These are phyloP conservation scores for Isatis tinctoria DNA, from an alignment of 345 rosid species.

Conservation along the genomic window DNA sequence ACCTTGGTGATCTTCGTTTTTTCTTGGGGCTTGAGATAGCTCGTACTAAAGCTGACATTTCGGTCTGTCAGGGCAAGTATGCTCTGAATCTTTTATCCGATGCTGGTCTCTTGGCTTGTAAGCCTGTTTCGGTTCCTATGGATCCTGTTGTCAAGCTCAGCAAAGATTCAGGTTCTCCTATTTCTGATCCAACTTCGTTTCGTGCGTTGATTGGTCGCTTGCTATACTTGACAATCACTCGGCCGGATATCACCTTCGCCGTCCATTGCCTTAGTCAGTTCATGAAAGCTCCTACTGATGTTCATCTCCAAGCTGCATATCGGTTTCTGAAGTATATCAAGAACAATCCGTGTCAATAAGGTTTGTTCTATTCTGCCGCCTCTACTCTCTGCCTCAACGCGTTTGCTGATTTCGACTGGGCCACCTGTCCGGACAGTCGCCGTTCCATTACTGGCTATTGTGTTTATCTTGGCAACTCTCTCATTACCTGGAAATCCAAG, in stretches of 20 bases:
- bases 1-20: background rate
- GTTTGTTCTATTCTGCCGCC: background rate
- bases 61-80: background rate
- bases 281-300: background rate
- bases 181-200: background rate
- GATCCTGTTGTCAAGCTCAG: background rate
- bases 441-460: background rate
- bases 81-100: background rate
- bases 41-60: background rate
- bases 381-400: background rate
- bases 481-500: background rate
- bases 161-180: background rate
- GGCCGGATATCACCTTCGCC: background rate
- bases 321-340: background rate
- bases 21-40: background rate
- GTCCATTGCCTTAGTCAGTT: background rate
- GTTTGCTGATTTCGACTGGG: background rate
- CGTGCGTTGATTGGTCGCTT: background rate
- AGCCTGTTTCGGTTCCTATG: background rate
- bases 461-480: background rate
- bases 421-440: rapidly evolving
- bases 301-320: background rate
- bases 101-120: background rate
- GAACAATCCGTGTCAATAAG: background rate
- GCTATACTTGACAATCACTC: rapidly evolving